A percentile compares a stretch with the other conserved stretches of the same genome.
phyloP scores from a whole-genome alignment of 192 early-diverging fungal genomes.

The Lobosporangium transversale region DNA sequence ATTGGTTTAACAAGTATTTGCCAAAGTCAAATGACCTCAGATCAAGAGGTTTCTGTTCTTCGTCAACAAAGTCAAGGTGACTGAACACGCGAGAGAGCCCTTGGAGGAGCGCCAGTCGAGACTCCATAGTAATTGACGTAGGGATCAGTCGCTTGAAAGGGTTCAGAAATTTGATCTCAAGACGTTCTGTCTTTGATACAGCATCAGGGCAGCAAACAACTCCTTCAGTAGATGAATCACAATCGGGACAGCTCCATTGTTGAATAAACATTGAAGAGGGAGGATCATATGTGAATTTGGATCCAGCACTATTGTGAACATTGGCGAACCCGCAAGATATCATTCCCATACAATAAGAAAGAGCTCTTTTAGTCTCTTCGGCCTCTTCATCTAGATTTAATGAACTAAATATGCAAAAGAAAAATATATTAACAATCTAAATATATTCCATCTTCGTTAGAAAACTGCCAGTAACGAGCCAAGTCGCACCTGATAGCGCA shows the following conservation, averaged over 20 bases:
- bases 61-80: slow-evolving; percentile 8
- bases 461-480: no score
- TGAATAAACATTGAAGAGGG: background rate
- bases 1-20: slow-evolving; percentile 10
- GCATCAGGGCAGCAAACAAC: background rate
- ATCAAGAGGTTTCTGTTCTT: slow-evolving; percentile 13
- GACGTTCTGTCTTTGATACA: background rate
- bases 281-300: slow-evolving; percentile 6
- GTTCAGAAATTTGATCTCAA: slow-evolving; percentile 14
- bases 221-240: background rate
- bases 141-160: slow-evolving; percentile 22
- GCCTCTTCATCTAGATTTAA: slow-evolving; percentile 6
- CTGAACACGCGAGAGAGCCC: slow-evolving; percentile 31
- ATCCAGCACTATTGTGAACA: background rate
- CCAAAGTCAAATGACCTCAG: slow-evolving; percentile 22
- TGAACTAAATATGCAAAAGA: background rate
- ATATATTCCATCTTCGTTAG: no score
- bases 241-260: slow-evolving; percentile 1
- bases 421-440: background rate
- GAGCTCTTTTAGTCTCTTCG: slow-evolving; percentile 3
- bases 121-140: background rate
- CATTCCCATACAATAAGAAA: slow-evolving; percentile 21
- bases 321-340: slow-evolving; percentile 12
- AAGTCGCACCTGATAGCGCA: slow-evolving; percentile 14
- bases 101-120: slow-evolving; percentile 9